Base-by-base conservation (phyloP, 352 stramenopile species). In the Phytophthora tubulina region DNA sequence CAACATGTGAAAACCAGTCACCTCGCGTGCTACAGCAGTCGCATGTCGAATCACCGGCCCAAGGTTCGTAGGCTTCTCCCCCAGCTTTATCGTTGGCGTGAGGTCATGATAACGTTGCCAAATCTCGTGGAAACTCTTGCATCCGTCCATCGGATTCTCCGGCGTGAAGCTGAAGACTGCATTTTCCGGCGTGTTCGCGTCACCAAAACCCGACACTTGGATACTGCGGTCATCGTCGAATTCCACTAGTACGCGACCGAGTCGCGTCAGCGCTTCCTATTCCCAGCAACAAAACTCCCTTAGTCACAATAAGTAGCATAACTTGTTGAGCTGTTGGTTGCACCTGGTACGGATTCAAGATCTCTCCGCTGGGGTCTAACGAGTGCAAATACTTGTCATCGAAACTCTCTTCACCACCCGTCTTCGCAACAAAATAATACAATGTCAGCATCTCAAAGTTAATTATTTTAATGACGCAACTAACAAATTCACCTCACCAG, bases 171-270 rank as follows among this genome's bases (percentile, higher is more conserved):
- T 92, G 41, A 73, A 72, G 8, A 77, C 52, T 9, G 21, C 31
- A 13, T 84, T 67, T 15, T 73, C 72, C 10, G 79, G 77, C 0
- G 84, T 93, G 6, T 59, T 76, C 32, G 78, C 58, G 39, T 95
- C 86, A 11, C 86, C 88, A 68, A 95, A 95, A 0, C 82, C 86
- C 41, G 75, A 93, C 17, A 83, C 79, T 13, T 88, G 86, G 48
- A 95, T 95, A 44, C 92, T 81, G 39, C 89, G 87, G 59, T 95
- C 88, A 56, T 95, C 88, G 59, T 94, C 88, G 33, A 95, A 94
- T 30, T 82, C 75, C 51, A 89, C 86, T 4, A 95, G 67, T 15
- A 90, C 85, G 21, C 77, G 80, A 13, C 85, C 85, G n/a, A 95
- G 64, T 36, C 70, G 48, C 9, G 70, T 69, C 30, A 77, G 31